Conservation (phyloP, 805 yeast genomes). For the Suhomyces vadensis region DNA sequence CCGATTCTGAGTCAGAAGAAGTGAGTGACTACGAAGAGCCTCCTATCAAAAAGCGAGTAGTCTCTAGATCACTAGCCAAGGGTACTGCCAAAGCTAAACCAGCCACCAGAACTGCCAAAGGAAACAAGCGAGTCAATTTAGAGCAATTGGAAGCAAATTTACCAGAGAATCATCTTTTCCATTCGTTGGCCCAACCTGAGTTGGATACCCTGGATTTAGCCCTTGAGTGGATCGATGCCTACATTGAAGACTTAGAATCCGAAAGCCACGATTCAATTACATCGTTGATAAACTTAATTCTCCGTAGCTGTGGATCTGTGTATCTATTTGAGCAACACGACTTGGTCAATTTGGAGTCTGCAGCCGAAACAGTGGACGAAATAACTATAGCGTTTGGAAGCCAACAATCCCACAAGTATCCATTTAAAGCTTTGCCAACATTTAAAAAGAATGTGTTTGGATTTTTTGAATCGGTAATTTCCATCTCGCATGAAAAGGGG, state of each 20-base stretch:
- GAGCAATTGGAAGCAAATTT: conserved; percentile 22
- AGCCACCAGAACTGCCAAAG: not conserved
- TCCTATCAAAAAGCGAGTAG: not conserved
- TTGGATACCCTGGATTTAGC: conserved; percentile 35
- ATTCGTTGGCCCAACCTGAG: conserved; percentile 32
- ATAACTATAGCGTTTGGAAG: conserved; percentile 60
- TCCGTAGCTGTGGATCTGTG: conserved; percentile 73
- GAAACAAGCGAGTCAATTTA: conserved; percentile 6
- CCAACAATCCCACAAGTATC: conserved; percentile 69
- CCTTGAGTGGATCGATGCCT: conserved; percentile 40
- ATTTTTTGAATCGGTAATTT: conserved; percentile 55
- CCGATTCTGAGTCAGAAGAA: conserved; percentile 13
- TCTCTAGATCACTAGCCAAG: not conserved
- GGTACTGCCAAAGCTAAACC: not conserved
- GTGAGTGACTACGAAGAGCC: conserved; percentile 16
- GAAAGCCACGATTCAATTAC: conserved; percentile 49
- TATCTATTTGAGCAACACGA: conserved; percentile 73
- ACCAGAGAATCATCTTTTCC: conserved; percentile 33
- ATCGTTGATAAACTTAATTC: conserved; percentile 64
- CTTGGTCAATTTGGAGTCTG: conserved; percentile 65
- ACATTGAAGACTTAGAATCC: conserved; percentile 21
- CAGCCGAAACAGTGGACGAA: conserved; percentile 72
- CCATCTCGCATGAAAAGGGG: conserved; percentile 61
- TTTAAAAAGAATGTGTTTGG: conserved; percentile 46
- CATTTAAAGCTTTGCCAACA: conserved; percentile 37